These are phyloP conservation scores for Cryptococcus depauperatus DNA, from an alignment of 1,284 basidiomycete genomes.

Conservation along the genomic window DNA sequence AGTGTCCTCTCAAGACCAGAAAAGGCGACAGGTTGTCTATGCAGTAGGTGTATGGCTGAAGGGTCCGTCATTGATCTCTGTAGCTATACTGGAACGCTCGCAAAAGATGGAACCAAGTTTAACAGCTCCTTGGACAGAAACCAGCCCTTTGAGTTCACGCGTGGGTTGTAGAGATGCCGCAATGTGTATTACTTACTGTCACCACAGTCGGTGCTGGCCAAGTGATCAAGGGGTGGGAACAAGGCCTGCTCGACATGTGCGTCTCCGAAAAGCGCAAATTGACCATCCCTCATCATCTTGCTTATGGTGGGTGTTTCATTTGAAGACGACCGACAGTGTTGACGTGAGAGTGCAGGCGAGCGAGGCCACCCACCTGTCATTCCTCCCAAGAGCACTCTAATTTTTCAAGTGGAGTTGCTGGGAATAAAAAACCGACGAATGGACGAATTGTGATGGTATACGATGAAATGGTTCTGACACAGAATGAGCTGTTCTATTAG, in stretches of 20 bases:
- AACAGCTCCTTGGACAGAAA: conserved; percentile 51
- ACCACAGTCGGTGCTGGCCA: conserved; percentile 47
- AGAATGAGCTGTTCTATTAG: no score
- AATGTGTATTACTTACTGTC: no score
- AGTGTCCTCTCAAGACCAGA: conserved; percentile 48
- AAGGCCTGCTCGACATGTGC: conserved; percentile 63
- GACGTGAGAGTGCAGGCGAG: conserved; percentile 47
- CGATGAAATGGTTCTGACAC: no score
- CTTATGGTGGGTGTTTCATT: conserved; percentile 59
- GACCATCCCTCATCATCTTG: conserved; percentile 68
- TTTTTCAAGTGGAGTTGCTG: conserved; percentile 80
- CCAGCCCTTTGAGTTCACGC: conserved; percentile 48
- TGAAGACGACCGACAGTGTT: neutral
- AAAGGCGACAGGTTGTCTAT: conserved; percentile 49
- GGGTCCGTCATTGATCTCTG: neutral
- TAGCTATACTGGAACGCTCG: conserved; percentile 50
- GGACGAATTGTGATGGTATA: conserved; percentile 38
- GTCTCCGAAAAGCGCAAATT: conserved; percentile 82
- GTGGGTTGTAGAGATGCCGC: no score
- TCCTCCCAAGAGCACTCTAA: conserved; percentile 70
- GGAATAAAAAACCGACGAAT: conserved; percentile 48
- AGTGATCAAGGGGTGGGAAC: conserved; percentile 49
- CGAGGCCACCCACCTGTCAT: conserved; percentile 55
- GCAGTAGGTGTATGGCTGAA: conserved; percentile 34
- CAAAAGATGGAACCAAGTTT: conserved; percentile 49